phyloP scores from a whole-genome alignment of 805 yeast species.

The Torulaspora indica region DNA sequence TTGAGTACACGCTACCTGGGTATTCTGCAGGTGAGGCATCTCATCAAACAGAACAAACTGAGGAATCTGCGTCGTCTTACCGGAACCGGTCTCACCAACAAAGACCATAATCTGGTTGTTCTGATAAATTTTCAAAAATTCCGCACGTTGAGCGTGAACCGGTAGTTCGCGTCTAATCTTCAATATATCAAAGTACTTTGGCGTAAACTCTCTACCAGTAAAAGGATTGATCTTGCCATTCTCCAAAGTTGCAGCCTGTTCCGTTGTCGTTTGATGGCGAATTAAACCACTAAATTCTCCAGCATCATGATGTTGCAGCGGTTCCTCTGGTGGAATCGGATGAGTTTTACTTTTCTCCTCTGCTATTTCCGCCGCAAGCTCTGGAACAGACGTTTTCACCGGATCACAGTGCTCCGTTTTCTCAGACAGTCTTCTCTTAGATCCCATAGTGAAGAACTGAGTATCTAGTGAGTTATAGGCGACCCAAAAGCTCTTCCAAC shows the following conservation, averaged over 20 bases:
- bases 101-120: slow-evolving; percentile 91
- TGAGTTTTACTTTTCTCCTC: slow-evolving; percentile 49
- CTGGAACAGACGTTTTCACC: slow-evolving; percentile 52
- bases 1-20: slow-evolving; percentile 90
- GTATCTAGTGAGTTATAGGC: too few species aligned
- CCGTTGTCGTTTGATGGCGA: slow-evolving; percentile 64
- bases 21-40: slow-evolving; percentile 78
- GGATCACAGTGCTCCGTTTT: slow-evolving; percentile 31
- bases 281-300: slow-evolving; percentile 55
- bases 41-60: slow-evolving; percentile 90
- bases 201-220: slow-evolving; percentile 58
- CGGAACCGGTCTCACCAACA: slow-evolving; percentile 99
- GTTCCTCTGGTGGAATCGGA: slow-evolving; percentile 41
- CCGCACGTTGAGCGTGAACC: slow-evolving; percentile 88
- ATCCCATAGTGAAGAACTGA: slow-evolving; percentile 30
- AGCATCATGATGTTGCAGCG: slow-evolving; percentile 52
- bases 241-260: slow-evolving; percentile 57
- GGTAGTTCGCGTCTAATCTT: slow-evolving; percentile 81
- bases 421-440: slow-evolving; percentile 33
- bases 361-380: slow-evolving; percentile 61
- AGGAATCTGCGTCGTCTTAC: slow-evolving; percentile 97
- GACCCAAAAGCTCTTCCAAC: too few species aligned
- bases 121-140: slow-evolving; percentile 80
- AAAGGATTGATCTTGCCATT: slow-evolving; percentile 66
- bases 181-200: slow-evolving; percentile 72